phyloP scores from a whole-genome alignment of 768 basidiomycete genomes.

The Kondoa malvinella region DNA sequence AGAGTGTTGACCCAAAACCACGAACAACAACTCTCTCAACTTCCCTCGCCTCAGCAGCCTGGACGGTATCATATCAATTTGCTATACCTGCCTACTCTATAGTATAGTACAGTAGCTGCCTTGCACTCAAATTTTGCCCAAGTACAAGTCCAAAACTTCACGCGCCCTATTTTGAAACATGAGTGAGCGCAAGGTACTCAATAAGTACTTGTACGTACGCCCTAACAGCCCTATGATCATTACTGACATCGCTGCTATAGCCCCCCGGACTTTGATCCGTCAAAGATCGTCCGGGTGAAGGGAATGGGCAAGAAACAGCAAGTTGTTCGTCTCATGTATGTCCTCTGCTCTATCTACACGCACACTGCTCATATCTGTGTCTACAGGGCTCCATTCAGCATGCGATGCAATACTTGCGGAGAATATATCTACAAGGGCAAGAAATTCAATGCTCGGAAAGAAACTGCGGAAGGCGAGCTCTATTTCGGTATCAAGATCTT shows the following conservation, averaged over 20 bases:
- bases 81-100: too few species aligned
- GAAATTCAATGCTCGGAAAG: constrained; percentile 98
- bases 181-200: constrained; percentile 26
- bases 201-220: constrained; percentile 23
- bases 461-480: constrained; percentile 91
- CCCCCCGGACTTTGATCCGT: constrained; percentile 95
- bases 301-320: constrained; percentile 87
- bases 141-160: too few species aligned
- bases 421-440: constrained; percentile 97
- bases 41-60: too few species aligned
- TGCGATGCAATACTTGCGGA: constrained; percentile 63
- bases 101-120: too few species aligned
- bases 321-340: constrained; percentile 93
- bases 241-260: constrained; percentile 37
- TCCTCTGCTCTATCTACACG: too few species aligned
- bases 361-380: too few species aligned
- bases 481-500: constrained; percentile 83
- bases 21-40: too few species aligned
- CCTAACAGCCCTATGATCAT: too few species aligned
- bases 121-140: too few species aligned
- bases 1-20: too few species aligned
- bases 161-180: too few species aligned
- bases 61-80: too few species aligned
- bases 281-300: constrained; percentile 79
- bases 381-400: constrained; percentile 98